Base-by-base conservation (phyloP, 2,329 filamentous ascomycete species). In the Colletotrichum magnum region DNA sequence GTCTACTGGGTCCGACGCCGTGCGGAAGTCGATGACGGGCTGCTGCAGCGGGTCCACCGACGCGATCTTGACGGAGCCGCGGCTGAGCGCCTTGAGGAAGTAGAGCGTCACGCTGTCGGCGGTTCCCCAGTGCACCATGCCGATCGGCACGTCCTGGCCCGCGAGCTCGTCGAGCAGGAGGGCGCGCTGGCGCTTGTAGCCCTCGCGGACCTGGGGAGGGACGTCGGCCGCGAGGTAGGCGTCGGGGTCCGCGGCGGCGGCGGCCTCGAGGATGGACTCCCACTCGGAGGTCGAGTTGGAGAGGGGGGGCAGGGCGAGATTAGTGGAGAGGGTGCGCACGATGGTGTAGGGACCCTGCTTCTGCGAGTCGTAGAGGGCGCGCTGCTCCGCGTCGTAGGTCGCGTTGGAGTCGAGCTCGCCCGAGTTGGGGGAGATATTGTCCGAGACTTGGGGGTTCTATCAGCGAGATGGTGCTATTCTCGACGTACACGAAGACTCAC, bases 11-110 rank as follows among this genome's bases (percentile, higher is more conserved):
- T 83, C 79, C n/a, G 79, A 78, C 13, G 73, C 76, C 3, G 78
- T 79, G 67, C 79, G 78, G 72, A 80, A 81, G 73, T 84, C 81
- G 52, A 83, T 76, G 15, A 78, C 63, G 1, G 81, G 81, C 45
- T 75, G 73, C 9, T 64, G 73, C 4, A 75, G 72, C 16, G 79
- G 79, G 70, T 83, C 75, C 0, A 73, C 73, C 0, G 76, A 72
- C 74, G 79, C 77, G 52, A 84, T 79, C 43, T 75, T 76, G 58
- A 83, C 77, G 26, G 78, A 78, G 13, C 82, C 81, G n/a, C 82
- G 76, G 62, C 77, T 80, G 32, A 83, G 75, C 1, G 81, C 79
- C 67, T 81, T 79, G 61, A 79, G 73, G 53, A 79, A 74, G 68
- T 79, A 78, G 28, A 82, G 75, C 4, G 78, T 61, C 12, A 73